Base-by-base conservation (phyloP, 2,329 filamentous ascomycete genomes). In the Zymoseptoria crescenta region DNA sequence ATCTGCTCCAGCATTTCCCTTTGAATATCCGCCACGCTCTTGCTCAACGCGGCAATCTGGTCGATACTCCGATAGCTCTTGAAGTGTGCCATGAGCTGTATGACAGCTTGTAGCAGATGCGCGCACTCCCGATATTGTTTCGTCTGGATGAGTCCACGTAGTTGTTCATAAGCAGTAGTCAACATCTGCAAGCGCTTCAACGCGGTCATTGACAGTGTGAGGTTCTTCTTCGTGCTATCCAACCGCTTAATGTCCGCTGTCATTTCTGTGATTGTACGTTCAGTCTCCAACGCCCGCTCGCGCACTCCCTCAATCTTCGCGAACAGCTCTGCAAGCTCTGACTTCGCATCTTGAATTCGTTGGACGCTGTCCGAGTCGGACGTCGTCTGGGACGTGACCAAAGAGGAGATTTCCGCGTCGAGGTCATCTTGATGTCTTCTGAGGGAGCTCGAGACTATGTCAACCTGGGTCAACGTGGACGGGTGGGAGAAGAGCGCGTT, bases 1-100 rank as follows among this genome's bases (percentile, higher is more conserved):
- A 99, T 88, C 75, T 99, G 94, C 77, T 99, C 94, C 59, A 96
- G 78, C 59, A 99, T 77, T 73, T 96, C 92, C 61, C 92, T 81
- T 76, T 99, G 94, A 64, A 99, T 81, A 68, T 97, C 94, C 5
- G 91, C 88, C 41, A 99, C 94, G 68, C 95, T 96, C 55, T 91
- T 86, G 71, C 91, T 96, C 63, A 99, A 80, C 0, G 89, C 89
- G 28, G 94, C 94, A 72, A 99, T 97, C 80, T 99, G 94, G 72
- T 97, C 93, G 67, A 99, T 97, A 68, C 91, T 96, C 60, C 94
- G 82, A 74, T 97, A 99, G 74, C 90, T 95, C 77, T 96, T 96
- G 82, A 99, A 99, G 76, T 99, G 92, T 66, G 89, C 89, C 89
- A 97, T 96, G 52, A 99, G 85, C 81, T 99, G 94, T 59, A 99